These are phyloP conservation scores for Aspergillus conjunctus DNA, from an alignment of 495 filamentous ascomycete genomes.

Conservation along the genomic window DNA sequence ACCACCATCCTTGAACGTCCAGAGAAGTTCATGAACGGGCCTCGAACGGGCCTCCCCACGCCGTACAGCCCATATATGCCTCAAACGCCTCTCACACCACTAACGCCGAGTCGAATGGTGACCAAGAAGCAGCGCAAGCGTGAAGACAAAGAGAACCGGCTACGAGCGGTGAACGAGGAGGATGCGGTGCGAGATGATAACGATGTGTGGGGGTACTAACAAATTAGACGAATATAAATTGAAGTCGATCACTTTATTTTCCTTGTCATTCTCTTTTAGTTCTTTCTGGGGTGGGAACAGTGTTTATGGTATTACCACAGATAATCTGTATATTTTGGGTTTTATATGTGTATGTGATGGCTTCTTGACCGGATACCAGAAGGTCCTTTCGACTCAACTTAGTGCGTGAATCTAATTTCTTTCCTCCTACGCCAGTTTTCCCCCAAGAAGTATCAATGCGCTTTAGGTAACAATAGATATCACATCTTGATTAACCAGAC, in stretches of 20 bases:
- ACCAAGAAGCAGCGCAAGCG: slow-evolving; percentile 73
- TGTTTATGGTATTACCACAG: no score
- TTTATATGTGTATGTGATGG: no score
- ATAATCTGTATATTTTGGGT: no score
- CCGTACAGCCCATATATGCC: slow-evolving; percentile 94
- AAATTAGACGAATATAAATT: slow-evolving; percentile 3
- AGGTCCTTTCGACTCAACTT: no score
- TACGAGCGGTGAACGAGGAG: slow-evolving; percentile 47
- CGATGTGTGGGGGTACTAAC: slow-evolving; percentile 58
- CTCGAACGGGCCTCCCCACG: slow-evolving; percentile 72
- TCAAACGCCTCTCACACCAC: slow-evolving; percentile 81
- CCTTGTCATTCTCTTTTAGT: not conserved
- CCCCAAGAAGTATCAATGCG: no score
- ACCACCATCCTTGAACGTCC: slow-evolving; percentile 76
- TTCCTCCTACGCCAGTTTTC: no score
- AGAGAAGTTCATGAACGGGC: slow-evolving; percentile 55
- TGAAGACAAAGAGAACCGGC: slow-evolving; percentile 40
- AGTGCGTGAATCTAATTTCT: no score
- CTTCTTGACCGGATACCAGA: no score
- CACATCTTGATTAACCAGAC: no score
- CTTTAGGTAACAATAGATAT: no score
- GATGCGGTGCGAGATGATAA: slow-evolving; percentile 54
- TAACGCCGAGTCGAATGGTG: slow-evolving; percentile 76
- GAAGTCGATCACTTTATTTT: slow-evolving; percentile 1
- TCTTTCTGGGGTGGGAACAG: not conserved